Percentiles rank a stretch among this genome's conserved stretches.
Evolutionary conservation across 345 rosid genomes (phyloP).

Genomic region (Xanthoceras sorbifolium): DNA sequence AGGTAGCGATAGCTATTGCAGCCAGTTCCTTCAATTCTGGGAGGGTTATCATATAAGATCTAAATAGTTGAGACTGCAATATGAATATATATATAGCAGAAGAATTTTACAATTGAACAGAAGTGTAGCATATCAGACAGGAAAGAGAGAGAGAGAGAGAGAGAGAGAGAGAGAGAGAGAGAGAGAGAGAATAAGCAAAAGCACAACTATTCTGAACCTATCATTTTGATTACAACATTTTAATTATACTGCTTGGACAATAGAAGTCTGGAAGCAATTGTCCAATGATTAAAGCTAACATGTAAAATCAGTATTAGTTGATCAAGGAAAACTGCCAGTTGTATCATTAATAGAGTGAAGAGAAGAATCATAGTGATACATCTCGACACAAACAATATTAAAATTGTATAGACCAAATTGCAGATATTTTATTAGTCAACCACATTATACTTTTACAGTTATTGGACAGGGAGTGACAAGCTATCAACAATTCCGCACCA

Average conservation of each 20-base stretch:
- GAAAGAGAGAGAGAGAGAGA: too few species aligned
- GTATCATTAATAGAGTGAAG: neutral
- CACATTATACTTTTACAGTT: neutral
- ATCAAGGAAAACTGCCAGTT: neutral
- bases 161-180: neutral
- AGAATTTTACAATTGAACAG: neutral
- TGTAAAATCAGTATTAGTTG: neutral
- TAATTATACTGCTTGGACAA: neutral
- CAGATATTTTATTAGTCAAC: neutral
- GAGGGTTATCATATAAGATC: neutral
- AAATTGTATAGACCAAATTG: neutral
- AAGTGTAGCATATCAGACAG: neutral
- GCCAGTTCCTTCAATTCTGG: constrained; percentile 1
- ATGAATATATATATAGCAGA: too few species aligned
- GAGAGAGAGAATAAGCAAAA: neutral
- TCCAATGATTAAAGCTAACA: neutral
- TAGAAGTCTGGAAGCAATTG: neutral
- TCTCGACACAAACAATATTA: neutral
- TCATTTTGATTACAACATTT: too few species aligned
- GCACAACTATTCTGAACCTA: neutral
- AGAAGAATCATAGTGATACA: neutral
- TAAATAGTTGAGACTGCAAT: neutral
- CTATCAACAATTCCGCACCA: neutral
- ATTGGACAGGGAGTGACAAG: neutral
- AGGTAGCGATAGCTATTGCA: neutral